phyloP scores from a whole-genome alignment of 2,329 filamentous ascomycete genomes.

The Sclerotiophoma versabilis region DNA sequence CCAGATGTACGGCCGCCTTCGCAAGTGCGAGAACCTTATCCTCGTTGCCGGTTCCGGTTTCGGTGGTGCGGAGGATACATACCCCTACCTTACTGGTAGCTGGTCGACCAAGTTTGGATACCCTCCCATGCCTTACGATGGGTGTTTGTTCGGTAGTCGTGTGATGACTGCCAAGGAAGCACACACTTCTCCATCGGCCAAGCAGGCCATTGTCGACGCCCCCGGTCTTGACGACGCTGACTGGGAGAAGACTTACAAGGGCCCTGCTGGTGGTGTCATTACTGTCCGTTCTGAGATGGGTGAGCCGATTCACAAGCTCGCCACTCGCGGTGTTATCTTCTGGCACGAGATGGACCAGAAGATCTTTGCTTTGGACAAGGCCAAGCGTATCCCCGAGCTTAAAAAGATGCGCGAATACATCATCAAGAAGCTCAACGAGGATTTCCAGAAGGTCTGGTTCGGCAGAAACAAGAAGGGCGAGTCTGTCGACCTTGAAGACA shows the following conservation, averaged over 20 bases:
- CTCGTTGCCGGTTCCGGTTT: slow-evolving; percentile 59
- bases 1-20: slow-evolving; percentile 54
- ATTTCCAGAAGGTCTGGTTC: slow-evolving; percentile 60
- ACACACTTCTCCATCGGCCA: slow-evolving; percentile 53
- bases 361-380: slow-evolving; percentile 95
- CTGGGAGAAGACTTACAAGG: slow-evolving; percentile 61
- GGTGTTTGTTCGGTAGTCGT: slow-evolving; percentile 56
- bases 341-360: slow-evolving; percentile 99
- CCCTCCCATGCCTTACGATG: slow-evolving; percentile 58
- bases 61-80: slow-evolving; percentile 56
- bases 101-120: slow-evolving; percentile 55
- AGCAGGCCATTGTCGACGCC: slow-evolving; percentile 55
- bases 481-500: slow-evolving; percentile 56
- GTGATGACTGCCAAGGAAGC: slow-evolving; percentile 59
- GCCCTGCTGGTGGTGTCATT: slow-evolving; percentile 88
- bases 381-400: slow-evolving; percentile 57
- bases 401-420: slow-evolving; percentile 56
- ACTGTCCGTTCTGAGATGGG: slow-evolving; percentile 99
- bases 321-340: slow-evolving; percentile 92
- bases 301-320: slow-evolving; percentile 98
- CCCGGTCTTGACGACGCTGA: slow-evolving; percentile 53
- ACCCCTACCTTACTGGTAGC: slow-evolving; percentile 55
- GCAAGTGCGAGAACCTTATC: slow-evolving; percentile 55
- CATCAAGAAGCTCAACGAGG: slow-evolving; percentile 56
- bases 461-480: slow-evolving; percentile 53